phyloP scores from a whole-genome alignment of 2,329 filamentous ascomycete species.

The Lecanicillium sp. region DNA sequence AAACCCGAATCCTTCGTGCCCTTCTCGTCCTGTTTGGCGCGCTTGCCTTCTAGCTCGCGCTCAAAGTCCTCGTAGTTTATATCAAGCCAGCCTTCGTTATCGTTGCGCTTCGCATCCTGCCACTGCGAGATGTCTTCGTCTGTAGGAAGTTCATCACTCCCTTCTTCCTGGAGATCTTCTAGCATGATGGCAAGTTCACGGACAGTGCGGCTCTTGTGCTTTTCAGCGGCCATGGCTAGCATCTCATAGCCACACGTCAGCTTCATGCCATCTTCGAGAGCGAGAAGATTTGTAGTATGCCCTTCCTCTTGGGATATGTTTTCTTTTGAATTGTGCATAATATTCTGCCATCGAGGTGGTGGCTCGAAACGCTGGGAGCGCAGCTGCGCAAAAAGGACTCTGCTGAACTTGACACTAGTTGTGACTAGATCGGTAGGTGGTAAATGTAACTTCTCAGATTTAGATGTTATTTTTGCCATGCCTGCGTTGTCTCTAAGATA shows the following conservation, averaged over 20 bases:
- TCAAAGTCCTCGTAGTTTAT: slow-evolving; percentile 90
- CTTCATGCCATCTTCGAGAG: slow-evolving; percentile 78
- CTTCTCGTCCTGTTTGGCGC: slow-evolving; percentile 29
- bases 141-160: slow-evolving; percentile 59
- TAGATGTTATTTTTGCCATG: slow-evolving; percentile 59
- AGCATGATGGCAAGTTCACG: slow-evolving; percentile 72
- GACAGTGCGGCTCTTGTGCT: slow-evolving; percentile 61
- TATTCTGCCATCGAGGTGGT: slow-evolving; percentile 44
- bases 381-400: slow-evolving; percentile 84
- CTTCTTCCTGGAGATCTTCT: slow-evolving; percentile 67
- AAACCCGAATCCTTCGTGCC: slow-evolving; percentile 38
- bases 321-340: slow-evolving; percentile 15
- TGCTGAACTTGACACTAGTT: slow-evolving; percentile 76
- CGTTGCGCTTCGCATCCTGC: slow-evolving; percentile 56
- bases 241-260: slow-evolving; percentile 88
- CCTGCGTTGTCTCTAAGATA: slow-evolving; percentile 81
- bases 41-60: slow-evolving; percentile 58
- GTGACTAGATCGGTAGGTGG: slow-evolving; percentile 73
- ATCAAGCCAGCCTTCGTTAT: slow-evolving; percentile 86
- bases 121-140: slow-evolving; percentile 69
- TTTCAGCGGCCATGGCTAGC: slow-evolving; percentile 61
- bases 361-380: slow-evolving; percentile 77
- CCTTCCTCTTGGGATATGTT: not conserved
- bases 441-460: slow-evolving; percentile 54
- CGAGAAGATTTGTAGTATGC: slow-evolving; percentile 19